Evolutionary conservation across 371 early-diverging fungal species (phyloP), one percentile per base, ranked within the genome.

Genomic region (Massospora cicadina): DNA sequence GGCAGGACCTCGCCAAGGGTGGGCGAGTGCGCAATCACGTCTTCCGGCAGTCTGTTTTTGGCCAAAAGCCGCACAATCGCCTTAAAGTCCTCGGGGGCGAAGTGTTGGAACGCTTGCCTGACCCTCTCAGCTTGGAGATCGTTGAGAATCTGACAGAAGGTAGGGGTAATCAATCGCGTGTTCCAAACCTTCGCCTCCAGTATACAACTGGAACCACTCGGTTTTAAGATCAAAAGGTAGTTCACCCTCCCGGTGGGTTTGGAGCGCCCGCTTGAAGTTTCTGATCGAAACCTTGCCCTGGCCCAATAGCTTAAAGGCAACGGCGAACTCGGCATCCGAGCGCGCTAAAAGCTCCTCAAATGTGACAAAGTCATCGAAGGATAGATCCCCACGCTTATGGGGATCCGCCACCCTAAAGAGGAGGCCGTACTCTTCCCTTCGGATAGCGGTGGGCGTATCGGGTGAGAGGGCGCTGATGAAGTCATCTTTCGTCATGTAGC

Each of bases 241-340:
- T 59, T 82, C 81, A 33, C 68, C 69, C 5, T 77, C 78, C 68
- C 81, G 70, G 65, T 81, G 79, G 65, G 76, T 73, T 0, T 76
- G 72, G 10, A 88, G 72, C n/a, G 84, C 81, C 2, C 76, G 70
- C 67, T 81, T 81, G 76, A 88, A 81, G 65, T 84, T 82, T 26
- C 81, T 81, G 60, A 83, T 73, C 24, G 81, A 79, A 64, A 82
- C 75, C 71, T 81, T 80, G 68, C 81, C 85, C 1, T 77, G 75
- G 33, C 81, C 79, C 53, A 74, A 68, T 55, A 86, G 71, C 26
- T 81, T 79, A 72, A 88, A 89, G 21, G 87, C 86, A 54, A 92
- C 79, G 69, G 87, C 82, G 66, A 82, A 87, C 65, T 89, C 90
- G 21, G 90, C 91, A 70, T 89, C 87, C 27, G 90, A 83, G 55